These are phyloP conservation scores for Xerocomus tenax DNA, from an alignment of 1,284 basidiomycete species.

Conservation along the genomic window DNA sequence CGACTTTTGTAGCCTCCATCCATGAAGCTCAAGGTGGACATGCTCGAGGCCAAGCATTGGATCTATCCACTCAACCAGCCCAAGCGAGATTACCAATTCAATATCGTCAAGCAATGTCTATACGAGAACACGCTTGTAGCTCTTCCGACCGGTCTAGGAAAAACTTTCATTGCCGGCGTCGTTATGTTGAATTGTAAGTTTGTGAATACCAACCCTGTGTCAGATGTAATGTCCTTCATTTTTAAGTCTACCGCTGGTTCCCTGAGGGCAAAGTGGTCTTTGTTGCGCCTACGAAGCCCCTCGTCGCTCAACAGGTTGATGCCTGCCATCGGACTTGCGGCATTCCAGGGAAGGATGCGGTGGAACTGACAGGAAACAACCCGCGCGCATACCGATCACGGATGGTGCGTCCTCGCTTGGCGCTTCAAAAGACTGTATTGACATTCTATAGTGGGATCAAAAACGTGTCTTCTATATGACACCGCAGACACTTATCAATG, in stretches of 20 bases:
- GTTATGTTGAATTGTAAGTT: conserved; percentile 86
- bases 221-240: conserved; percentile 4
- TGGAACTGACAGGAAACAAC: conserved; percentile 79
- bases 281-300: conserved; percentile 90
- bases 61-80: conserved; percentile 87
- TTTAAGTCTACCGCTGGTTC: conserved; percentile 88
- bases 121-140: conserved; percentile 94
- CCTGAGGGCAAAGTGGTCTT: conserved; percentile 91
- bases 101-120: conserved; percentile 81
- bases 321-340: conserved; percentile 93
- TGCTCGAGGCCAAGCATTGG: conserved; percentile 78
- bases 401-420: conserved; percentile 43
- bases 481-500: conserved; percentile 91
- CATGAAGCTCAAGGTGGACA: conserved; percentile 71
- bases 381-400: conserved; percentile 43
- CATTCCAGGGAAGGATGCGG: conserved; percentile 80
- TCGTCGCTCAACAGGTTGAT: conserved; percentile 90
- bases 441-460: conserved; percentile 55
- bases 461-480: conserved; percentile 97
- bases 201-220: background rate
- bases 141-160: conserved; percentile 92
- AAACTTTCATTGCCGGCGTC: conserved; percentile 96
- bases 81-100: conserved; percentile 91
- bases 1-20: conserved; percentile 47
- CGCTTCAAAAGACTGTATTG: background rate